These are phyloP conservation scores for Chlamydomonas sphaeroides DNA, from an alignment of 139 green algal species.

Conservation along the genomic window DNA sequence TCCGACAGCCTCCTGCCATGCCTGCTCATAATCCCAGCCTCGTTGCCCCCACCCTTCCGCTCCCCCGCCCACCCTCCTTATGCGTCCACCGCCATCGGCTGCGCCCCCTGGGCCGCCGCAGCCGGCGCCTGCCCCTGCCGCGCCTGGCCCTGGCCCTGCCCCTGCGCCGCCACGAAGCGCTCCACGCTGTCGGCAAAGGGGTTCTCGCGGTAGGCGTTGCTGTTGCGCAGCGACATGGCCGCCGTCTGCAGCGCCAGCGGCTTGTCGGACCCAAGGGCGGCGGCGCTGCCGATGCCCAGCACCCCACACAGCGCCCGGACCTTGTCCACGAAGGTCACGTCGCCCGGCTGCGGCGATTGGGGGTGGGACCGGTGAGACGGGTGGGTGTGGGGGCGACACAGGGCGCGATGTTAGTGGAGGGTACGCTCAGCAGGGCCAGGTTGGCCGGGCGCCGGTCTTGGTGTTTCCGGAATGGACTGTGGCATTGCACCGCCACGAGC, in stretches of 20 bases:
- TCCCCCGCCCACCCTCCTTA: too few species aligned
- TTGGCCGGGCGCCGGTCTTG: too few species aligned
- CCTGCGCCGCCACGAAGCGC: conserved; percentile 26
- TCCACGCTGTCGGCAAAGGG: conserved; percentile 55
- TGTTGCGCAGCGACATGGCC: conserved; percentile 34
- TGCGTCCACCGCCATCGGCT: too few species aligned
- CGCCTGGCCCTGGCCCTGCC: too few species aligned
- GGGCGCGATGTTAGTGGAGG: not conserved
- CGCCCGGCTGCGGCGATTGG: not conserved
- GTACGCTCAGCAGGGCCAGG: not conserved
- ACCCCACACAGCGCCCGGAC: conserved; percentile 54
- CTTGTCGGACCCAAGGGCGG: conserved; percentile 22
- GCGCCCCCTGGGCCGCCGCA: too few species aligned
- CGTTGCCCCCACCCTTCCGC: too few species aligned
- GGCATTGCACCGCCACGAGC: not conserved
- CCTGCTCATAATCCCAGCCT: too few species aligned
- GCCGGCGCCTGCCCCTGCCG: too few species aligned
- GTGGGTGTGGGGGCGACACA: not conserved
- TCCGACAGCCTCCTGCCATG: too few species aligned
- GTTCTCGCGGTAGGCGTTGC: conserved; percentile 39
- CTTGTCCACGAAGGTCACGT: conserved; percentile 58
- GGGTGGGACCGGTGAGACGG: too few species aligned
- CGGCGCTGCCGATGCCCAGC: conserved; percentile 51
- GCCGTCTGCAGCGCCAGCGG: conserved; percentile 43
- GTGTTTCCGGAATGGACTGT: too few species aligned